Conservation (phyloP, 1,284 basidiomycete species). For the Irpex sp. region DNA sequence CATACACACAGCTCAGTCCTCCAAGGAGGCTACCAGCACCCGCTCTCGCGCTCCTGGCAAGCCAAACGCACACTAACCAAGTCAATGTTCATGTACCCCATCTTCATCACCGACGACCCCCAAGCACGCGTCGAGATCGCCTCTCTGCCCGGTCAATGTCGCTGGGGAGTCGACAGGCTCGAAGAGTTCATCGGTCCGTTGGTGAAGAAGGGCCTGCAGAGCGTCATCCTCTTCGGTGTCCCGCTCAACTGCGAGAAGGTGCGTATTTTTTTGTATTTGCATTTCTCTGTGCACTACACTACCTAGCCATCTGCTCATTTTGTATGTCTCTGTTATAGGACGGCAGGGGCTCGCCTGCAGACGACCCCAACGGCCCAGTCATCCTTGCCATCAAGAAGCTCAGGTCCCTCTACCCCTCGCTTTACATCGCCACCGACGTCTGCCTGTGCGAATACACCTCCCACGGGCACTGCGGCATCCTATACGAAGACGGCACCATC, state of each 20-base stretch:
- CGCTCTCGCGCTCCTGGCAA: conserved; percentile 85
- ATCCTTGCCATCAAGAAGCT: conserved; percentile 87
- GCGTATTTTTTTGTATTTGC: conserved; percentile 18
- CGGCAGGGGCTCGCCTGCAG: conserved; percentile 79
- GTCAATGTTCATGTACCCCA: conserved; percentile 96
- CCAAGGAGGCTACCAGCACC: conserved; percentile 91
- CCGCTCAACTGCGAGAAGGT: conserved; percentile 86
- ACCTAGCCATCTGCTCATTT: background rate
- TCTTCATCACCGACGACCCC: conserved; percentile 93
- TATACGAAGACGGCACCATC: conserved; percentile 73
- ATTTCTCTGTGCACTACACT: background rate
- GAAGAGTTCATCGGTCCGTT: conserved; percentile 85
- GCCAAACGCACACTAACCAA: conserved; percentile 73
- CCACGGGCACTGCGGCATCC: conserved; percentile 94
- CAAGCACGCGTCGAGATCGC: conserved; percentile 76
- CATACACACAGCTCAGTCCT: conserved; percentile 61
- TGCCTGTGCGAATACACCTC: conserved; percentile 99
- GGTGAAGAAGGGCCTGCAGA: conserved; percentile 85
- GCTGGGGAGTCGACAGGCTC: conserved; percentile 96
- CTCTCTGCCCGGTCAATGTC: conserved; percentile 80
- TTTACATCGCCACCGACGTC: conserved; percentile 93
- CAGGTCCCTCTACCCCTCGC: conserved; percentile 71
- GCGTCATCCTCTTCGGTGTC: conserved; percentile 96
- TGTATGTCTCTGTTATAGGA: conserved; percentile 58
- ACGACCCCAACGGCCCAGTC: conserved; percentile 89